phyloP scores from a whole-genome alignment of 2,329 filamentous ascomycete species.

The Neospermospora avenae region DNA sequence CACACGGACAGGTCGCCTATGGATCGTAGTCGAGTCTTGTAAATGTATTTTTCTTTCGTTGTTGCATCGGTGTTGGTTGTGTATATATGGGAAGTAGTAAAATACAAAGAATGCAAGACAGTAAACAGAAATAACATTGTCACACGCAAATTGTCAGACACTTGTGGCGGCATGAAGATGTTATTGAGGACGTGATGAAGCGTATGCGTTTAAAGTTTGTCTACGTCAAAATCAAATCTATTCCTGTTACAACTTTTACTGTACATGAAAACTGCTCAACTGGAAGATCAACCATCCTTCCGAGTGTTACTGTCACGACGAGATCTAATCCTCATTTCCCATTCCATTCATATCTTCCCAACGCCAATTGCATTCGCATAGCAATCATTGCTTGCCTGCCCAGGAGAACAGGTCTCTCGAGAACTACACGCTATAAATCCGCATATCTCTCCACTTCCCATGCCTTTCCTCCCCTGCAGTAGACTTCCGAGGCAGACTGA shows the following conservation, averaged over 20 bases:
- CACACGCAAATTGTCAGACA: neutral
- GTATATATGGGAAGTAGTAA: constrained; percentile 36
- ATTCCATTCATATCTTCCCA: constrained; percentile 13
- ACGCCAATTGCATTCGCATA: constrained; percentile 31
- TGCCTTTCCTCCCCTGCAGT: neutral
- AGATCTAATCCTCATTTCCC: constrained; percentile 17
- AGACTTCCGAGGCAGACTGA: neutral
- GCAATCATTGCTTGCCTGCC: neutral
- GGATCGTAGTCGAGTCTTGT: constrained; percentile 33
- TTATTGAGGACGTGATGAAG: neutral
- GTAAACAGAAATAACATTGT: neutral
- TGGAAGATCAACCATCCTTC: constrained; percentile 2
- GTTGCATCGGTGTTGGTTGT: constrained; percentile 34
- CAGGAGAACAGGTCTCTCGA: constrained; percentile 5
- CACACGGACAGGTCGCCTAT: constrained; percentile 34
- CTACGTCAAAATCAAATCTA: constrained; percentile 1
- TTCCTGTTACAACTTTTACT: constrained; percentile 20
- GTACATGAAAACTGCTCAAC: constrained; percentile 18
- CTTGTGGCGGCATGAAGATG: neutral
- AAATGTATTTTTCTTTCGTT: constrained; percentile 25
- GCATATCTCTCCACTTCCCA: neutral
- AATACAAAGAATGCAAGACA: constrained; percentile 28
- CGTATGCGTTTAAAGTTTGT: neutral
- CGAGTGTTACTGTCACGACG: constrained; percentile 18
- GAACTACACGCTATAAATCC: neutral